These are phyloP conservation scores for Boletus rufocinnamomeus DNA, from an alignment of 768 basidiomycete species.

Conservation along the genomic window DNA sequence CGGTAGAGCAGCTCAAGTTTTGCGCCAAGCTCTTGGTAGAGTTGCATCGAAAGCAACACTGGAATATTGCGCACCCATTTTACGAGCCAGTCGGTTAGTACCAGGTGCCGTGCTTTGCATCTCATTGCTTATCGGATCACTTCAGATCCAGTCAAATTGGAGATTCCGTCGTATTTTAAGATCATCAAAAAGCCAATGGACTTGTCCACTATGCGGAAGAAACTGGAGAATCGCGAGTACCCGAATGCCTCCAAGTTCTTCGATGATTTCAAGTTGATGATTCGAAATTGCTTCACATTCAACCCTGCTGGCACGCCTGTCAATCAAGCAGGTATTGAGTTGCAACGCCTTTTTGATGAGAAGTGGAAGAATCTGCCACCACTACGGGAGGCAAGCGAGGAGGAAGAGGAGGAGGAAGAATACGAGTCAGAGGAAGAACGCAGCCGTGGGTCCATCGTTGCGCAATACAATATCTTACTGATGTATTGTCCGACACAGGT, in stretches of 20 bases:
- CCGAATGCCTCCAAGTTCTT: conserved; percentile 77
- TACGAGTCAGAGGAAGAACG: conserved; percentile 70
- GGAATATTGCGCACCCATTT: conserved; percentile 74
- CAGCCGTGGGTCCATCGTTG: conserved; percentile 49
- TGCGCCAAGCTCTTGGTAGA: conserved; percentile 76
- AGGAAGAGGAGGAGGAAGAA: conserved; percentile 65
- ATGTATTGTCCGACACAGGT: conserved; percentile 44
- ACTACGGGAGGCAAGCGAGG: conserved; percentile 52
- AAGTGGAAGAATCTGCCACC: conserved; percentile 84
- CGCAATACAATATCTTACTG: conserved; percentile 6
- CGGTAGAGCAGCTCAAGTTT: conserved; percentile 82
- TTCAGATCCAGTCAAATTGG: conserved; percentile 74
- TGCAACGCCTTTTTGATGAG: conserved; percentile 89
- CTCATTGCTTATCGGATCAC: not conserved
- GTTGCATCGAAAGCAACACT: conserved; percentile 78
- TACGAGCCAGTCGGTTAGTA: conserved; percentile 90
- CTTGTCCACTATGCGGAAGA: conserved; percentile 81
- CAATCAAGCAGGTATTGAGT: conserved; percentile 78
- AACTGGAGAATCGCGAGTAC: conserved; percentile 80
- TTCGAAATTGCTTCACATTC: conserved; percentile 90
- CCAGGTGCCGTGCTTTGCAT: not conserved
- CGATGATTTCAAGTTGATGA: conserved; percentile 92
- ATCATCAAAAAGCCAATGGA: conserved; percentile 97
- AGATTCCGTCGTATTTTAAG: conserved; percentile 83
- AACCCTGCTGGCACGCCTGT: conserved; percentile 89